These are phyloP conservation scores for Fragilaria crotonensis DNA, from an alignment of 108 stramenopile species.

Conservation along the genomic window DNA sequence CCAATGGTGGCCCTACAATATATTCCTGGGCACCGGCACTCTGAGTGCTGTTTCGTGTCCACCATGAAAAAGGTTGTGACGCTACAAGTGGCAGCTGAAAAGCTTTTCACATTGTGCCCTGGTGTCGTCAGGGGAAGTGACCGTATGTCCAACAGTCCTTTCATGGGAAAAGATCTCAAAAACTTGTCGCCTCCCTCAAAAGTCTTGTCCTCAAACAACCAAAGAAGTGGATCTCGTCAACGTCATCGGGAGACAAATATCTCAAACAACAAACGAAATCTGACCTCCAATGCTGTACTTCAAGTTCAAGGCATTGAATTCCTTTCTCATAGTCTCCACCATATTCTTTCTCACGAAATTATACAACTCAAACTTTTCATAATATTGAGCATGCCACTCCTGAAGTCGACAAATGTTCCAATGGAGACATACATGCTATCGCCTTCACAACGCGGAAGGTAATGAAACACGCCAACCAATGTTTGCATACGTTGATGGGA, in stretches of 20 bases:
- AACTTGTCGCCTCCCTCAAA: slow-evolving; percentile 98
- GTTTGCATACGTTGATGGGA: slow-evolving; percentile 81
- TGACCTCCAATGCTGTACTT: slow-evolving; percentile 93
- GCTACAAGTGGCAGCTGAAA: no score
- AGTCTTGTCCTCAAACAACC: slow-evolving; percentile 99
- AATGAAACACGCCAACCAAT: no score
- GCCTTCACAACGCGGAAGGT: no score
- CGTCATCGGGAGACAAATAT: no score
- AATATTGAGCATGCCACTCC: slow-evolving; percentile 99
- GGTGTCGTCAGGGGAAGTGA: slow-evolving; percentile 94
- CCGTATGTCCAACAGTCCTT: slow-evolving; percentile 95
- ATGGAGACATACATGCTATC: neutral
- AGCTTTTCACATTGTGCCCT: slow-evolving; percentile 87
- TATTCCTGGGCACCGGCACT: no score
- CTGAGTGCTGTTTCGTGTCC: no score
- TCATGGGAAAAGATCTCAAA: slow-evolving; percentile 93
- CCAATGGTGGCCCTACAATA: no score
- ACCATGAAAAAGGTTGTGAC: no score
- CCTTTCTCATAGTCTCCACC: slow-evolving; percentile 89
- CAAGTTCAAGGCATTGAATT: slow-evolving; percentile 86
- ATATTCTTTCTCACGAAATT: slow-evolving; percentile 82
- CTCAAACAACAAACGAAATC: no score
- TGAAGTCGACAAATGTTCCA: slow-evolving; percentile 99
- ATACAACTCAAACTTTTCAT: slow-evolving; percentile 91
- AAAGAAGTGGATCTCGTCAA: slow-evolving; percentile 99